These are phyloP conservation scores for Elongisporangium senticosum DNA, from an alignment of 352 stramenopile species.

Conservation along the genomic window DNA sequence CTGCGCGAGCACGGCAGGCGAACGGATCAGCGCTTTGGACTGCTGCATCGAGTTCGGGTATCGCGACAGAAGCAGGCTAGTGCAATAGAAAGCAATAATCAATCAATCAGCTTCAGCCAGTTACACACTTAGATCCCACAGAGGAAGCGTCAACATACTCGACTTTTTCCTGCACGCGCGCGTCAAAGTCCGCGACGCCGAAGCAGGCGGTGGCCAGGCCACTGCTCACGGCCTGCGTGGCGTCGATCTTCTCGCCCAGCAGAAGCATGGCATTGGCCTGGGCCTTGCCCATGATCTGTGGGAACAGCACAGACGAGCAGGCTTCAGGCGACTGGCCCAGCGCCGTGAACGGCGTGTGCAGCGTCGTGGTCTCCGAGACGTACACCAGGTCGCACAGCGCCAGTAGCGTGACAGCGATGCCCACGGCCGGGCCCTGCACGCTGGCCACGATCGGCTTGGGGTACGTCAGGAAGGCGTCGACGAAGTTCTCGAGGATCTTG, in stretches of 20 bases:
- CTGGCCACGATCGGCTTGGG: constrained; percentile 87
- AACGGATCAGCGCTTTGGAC: constrained; percentile 59
- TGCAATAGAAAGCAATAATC: background rate
- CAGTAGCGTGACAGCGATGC: constrained; percentile 86
- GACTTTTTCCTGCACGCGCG: constrained; percentile 46
- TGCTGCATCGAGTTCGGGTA: constrained; percentile 62
- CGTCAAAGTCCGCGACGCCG: constrained; percentile 55
- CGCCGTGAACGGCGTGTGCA: constrained; percentile 90
- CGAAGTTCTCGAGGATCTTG: constrained; percentile 52
- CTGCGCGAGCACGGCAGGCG: constrained; percentile 33
- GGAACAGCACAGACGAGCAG: constrained; percentile 86
- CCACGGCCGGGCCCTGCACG: constrained; percentile 88
- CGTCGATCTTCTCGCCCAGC: constrained; percentile 80
- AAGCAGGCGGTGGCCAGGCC: constrained; percentile 55
- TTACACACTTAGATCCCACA: background rate
- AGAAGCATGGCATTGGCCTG: constrained; percentile 87
- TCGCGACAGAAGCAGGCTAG: constrained; percentile 45
- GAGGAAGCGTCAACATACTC: constrained; percentile 29
- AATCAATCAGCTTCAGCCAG: constrained; percentile 1
- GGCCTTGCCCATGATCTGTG: constrained; percentile 77
- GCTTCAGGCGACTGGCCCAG: constrained; percentile 88
- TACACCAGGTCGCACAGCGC: constrained; percentile 89
- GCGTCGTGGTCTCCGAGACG: constrained; percentile 76
- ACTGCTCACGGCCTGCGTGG: constrained; percentile 35
- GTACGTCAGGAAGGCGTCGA: constrained; percentile 81